Base-by-base conservation (phyloP, 768 basidiomycete genomes). In the Hericium alpestre region DNA sequence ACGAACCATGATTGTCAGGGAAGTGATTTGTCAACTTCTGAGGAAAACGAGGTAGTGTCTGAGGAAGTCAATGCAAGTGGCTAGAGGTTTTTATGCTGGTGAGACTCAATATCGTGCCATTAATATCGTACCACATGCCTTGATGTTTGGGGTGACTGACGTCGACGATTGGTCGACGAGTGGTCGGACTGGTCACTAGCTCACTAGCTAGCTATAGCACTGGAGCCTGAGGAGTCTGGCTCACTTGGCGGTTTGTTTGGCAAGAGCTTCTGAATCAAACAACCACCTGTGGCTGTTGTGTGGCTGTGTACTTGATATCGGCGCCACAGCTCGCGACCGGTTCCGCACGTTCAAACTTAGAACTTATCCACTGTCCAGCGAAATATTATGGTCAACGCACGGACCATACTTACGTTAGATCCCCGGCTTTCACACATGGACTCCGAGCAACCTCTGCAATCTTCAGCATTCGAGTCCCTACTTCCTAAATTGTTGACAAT, bases 401-500 rank as follows among this genome's bases (percentile, higher is more conserved):
- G 9, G 32, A 32, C 9, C 32, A 32, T 32, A 32, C 25, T 25
- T 25, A 4, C 32, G 9, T 32, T 10, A 32, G 32, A 32, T 32
- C 32, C 32, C 32, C 32, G 8, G 32, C 32, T 32, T 32, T 32
- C 9, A 7, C 6, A 10, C 15, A 46, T 46, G 43, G 43, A n/a
- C 9, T 46, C 43, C n/a, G n/a, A n/a, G n/a, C 55, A 60, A 20
- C 47, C 51, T 0, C 54, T 61, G 22, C 61, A 60, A 20, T 54
- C 59, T 12, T 58, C 61, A 2, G 70, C 80, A 43, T 87, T 83
- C 64, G 78, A 83, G 50, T 72, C 69, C 27, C 76, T 88, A 4
- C 66, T 88, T 7, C 68, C 75, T 0, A 86, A 85, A 64, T 74
- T 89, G 15, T 76, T 78, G n/a, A 64, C 73, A 3, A 75, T 88